phyloP scores from a whole-genome alignment of 768 basidiomycete species.

The Antrodiella citrinella region DNA sequence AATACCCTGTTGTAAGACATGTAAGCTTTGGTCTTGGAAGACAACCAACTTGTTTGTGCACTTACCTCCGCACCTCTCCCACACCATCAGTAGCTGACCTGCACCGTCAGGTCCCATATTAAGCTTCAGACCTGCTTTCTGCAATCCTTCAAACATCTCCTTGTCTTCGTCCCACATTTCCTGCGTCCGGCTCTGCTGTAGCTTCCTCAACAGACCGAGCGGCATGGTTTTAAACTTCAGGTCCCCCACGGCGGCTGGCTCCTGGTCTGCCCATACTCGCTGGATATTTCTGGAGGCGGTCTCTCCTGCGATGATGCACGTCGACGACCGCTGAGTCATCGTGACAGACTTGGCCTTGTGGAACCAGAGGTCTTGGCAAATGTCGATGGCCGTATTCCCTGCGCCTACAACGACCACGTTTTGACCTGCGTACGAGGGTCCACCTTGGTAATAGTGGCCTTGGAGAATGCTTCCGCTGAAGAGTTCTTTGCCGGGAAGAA shows the following conservation, averaged over 20 bases:
- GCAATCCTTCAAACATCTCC: conserved; percentile 26
- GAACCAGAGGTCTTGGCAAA: conserved; percentile 28
- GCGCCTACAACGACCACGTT: conserved; percentile 32
- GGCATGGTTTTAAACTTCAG: conserved; percentile 16
- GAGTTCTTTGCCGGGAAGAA: conserved; percentile 13
- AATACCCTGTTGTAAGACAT: conserved; percentile 7
- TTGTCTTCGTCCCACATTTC: conserved; percentile 23
- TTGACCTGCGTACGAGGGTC: conserved; percentile 23
- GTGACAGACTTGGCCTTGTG: conserved; percentile 28
- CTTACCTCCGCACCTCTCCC: conserved; percentile 26
- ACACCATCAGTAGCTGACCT: conserved; percentile 22
- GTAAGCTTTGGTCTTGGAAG: not conserved
- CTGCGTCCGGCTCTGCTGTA: conserved; percentile 11
- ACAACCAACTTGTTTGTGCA: not conserved
- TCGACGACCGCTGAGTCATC: conserved; percentile 35
- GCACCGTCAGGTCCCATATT: conserved; percentile 26
- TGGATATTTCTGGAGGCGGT: not conserved
- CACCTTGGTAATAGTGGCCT: conserved; percentile 21
- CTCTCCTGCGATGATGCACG: conserved; percentile 21
- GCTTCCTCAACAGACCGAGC: conserved; percentile 15
- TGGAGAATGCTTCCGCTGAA: conserved; percentile 28
- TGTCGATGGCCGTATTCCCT: conserved; percentile 32
- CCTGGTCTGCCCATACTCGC: conserved; percentile 10
- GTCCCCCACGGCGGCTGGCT: conserved; percentile 19
- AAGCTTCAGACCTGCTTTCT: conserved; percentile 28